phyloP scores from a whole-genome alignment of 371 early-diverging fungal genomes.

The Mortierella sp. region DNA sequence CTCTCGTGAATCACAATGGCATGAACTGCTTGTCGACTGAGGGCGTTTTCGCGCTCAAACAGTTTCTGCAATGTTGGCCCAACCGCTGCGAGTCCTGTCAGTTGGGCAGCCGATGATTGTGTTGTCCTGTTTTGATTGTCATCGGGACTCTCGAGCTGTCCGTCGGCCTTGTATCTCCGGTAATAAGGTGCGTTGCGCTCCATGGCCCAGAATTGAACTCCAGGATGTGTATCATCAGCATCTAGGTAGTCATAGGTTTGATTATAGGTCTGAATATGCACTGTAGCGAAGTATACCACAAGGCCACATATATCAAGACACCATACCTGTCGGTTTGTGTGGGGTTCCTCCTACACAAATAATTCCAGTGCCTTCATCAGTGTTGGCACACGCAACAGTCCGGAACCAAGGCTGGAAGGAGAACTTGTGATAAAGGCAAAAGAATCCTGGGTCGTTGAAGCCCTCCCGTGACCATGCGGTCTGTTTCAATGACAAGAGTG shows the following conservation, averaged over 20 bases:
- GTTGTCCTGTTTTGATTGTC: not conserved
- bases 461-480: slow-evolving; percentile 45
- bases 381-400: slow-evolving; percentile 52
- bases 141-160: slow-evolving; percentile 16
- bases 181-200: slow-evolving; percentile 31
- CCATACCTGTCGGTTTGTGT: slow-evolving; percentile 12
- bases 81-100: slow-evolving; percentile 24
- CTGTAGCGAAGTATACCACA: no score
- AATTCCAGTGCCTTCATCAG: slow-evolving; percentile 40
- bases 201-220: slow-evolving; percentile 31
- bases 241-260: slow-evolving; percentile 1
- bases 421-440: slow-evolving; percentile 54
- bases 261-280: not conserved
- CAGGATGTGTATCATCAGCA: not conserved
- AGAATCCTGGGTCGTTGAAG: slow-evolving; percentile 54
- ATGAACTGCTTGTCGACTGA: slow-evolving; percentile 40
- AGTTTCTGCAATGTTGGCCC: slow-evolving; percentile 43
- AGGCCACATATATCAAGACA: no score
- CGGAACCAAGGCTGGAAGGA: slow-evolving; percentile 49
- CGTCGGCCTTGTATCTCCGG: slow-evolving; percentile 15
- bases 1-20: slow-evolving; percentile 45
- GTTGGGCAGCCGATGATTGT: not conserved
- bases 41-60: slow-evolving; percentile 34
- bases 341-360: slow-evolving; percentile 55
- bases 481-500: slow-evolving; percentile 22